Evolutionary conservation across 1,284 basidiomycete species (phyloP), one percentile per base, ranked within the genome.

Genomic region (Cutaneotrichosporon dermatis): DNA sequence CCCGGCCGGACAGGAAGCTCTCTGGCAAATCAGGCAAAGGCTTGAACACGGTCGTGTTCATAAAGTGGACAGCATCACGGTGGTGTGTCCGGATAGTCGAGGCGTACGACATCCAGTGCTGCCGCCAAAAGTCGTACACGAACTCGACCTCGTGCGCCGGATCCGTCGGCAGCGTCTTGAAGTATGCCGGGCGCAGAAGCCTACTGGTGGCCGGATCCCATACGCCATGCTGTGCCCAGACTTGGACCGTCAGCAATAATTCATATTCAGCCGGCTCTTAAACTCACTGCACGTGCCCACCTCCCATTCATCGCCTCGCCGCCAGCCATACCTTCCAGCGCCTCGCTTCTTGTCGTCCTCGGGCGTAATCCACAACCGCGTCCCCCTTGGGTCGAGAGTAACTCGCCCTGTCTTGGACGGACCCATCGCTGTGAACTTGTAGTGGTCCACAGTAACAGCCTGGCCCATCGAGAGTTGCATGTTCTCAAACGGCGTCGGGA

Each of bases 141-240:
- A 92, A 96, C 35, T 75, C 69, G 46, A 73, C 62, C 11, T 61
- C 37, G 11, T 72, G 68, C 8, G 72, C 61, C 4, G 70, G 64
- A 65, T 79, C 64, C 53, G 68, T 61, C 71, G 86, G 69, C 68
- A 68, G 66, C 51, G 75, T 81, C 41, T 71, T 76, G 79, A 99
- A 99, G 79, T 99, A 97, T 62, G 88, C 83, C 0, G 90, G 88
- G 41, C 82, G 79, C 57, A 93, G 81, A 2, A 95, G 73, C 39
- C 82, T 84, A 12, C 86, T 85, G 0, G 86, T 85, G 51, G 84
- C 79, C 51, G 74, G 59, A 70, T 97, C 89, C 95, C 95, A 99
- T 0, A 98, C 88, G 55, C 88, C 91, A 72, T 98, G 94, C 66
- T 85, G 83, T 0, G 92, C 93, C 95, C 95, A 99, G 37, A 91